Evolutionary conservation across 2,329 filamentous ascomycete genomes (phyloP).

Genomic region (Arthrobotrys iridis): DNA sequence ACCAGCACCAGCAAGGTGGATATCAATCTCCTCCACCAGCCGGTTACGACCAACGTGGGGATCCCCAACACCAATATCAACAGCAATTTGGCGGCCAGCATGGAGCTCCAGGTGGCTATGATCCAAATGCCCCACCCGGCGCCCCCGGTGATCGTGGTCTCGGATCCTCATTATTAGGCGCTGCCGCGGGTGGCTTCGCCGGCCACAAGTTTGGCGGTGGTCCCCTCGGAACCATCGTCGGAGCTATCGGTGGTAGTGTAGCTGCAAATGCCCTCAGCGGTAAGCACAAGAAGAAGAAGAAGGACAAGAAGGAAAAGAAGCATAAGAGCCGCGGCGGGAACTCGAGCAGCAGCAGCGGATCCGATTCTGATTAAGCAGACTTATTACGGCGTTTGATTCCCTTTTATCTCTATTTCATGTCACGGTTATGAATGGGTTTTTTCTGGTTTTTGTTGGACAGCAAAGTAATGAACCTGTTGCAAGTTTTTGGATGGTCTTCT

Average conservation of each 20-base stretch:
- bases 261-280: constrained; percentile 67
- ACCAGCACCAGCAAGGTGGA: constrained; percentile 18
- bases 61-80: constrained; percentile 33
- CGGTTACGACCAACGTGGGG: constrained; percentile 36
- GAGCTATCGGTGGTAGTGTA: constrained; percentile 67
- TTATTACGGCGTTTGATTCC: neutral
- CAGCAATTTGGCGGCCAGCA: constrained; percentile 9
- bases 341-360: neutral
- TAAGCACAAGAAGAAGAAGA: constrained; percentile 59
- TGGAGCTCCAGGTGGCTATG: neutral
- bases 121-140: constrained; percentile 36
- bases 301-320: constrained; percentile 56
- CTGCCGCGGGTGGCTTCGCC: constrained; percentile 67
- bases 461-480: neutral
- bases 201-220: constrained; percentile 68
- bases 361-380: constrained; percentile 28
- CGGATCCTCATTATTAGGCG: constrained; percentile 67
- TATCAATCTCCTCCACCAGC: constrained; percentile 20
- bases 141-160: constrained; percentile 67
- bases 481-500: neutral
- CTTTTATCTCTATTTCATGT: neutral
- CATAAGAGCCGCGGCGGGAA: constrained; percentile 59
- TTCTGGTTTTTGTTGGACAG: neutral
- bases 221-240: constrained; percentile 66
- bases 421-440: neutral